Percentiles rank a stretch among this genome's conserved stretches.
Evolutionary conservation across 2,329 filamentous ascomycete genomes (phyloP).

Genomic region (Cladosporium halotolerans): DNA sequence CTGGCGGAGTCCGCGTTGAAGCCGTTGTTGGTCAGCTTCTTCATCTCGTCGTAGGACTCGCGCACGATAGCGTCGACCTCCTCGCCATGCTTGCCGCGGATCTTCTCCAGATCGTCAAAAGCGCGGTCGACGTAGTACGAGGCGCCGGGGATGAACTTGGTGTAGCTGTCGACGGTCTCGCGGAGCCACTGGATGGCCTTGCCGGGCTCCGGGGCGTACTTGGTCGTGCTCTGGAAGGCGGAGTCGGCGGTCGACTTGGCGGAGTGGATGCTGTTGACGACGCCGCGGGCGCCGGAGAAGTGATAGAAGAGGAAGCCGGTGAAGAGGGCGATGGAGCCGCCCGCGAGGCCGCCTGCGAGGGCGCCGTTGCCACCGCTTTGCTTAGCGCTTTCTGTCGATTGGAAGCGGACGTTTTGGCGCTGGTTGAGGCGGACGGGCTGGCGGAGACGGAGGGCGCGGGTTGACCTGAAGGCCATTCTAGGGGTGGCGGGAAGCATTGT

Average conservation of each 20-base stretch:
- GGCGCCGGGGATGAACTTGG: slow-evolving; percentile 65
- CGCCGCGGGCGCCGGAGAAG: slow-evolving; percentile 45
- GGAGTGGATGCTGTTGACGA: slow-evolving; percentile 47
- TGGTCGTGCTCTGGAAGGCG: slow-evolving; percentile 52
- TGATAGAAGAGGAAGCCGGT: slow-evolving; percentile 50
- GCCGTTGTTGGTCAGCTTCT: slow-evolving; percentile 50
- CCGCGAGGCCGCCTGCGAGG: slow-evolving; percentile 44
- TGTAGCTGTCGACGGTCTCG: slow-evolving; percentile 61
- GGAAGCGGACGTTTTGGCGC: slow-evolving; percentile 6
- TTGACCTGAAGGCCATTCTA: slow-evolving; percentile 8
- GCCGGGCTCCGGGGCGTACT: slow-evolving; percentile 58
- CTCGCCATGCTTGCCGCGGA: slow-evolving; percentile 60
- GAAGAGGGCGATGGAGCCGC: slow-evolving; percentile 42
- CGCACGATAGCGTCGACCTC: slow-evolving; percentile 64
- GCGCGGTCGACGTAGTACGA: slow-evolving; percentile 60
- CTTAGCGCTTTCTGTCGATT: slow-evolving; percentile 6
- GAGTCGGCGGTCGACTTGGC: slow-evolving; percentile 56
- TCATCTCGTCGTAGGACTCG: slow-evolving; percentile 62
- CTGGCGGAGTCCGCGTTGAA: slow-evolving; percentile 57
- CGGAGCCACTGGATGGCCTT: slow-evolving; percentile 62
- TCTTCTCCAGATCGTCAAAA: slow-evolving; percentile 64
- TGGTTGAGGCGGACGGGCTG: slow-evolving; percentile 10
- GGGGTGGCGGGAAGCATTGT: slow-evolving; percentile 9
- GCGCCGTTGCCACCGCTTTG: slow-evolving; percentile 32
- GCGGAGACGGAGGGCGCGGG: slow-evolving; percentile 8